Evolutionary conservation across 176 grass and related monocot species (phyloP).

Genomic region (Triticum dicoccoides): DNA sequence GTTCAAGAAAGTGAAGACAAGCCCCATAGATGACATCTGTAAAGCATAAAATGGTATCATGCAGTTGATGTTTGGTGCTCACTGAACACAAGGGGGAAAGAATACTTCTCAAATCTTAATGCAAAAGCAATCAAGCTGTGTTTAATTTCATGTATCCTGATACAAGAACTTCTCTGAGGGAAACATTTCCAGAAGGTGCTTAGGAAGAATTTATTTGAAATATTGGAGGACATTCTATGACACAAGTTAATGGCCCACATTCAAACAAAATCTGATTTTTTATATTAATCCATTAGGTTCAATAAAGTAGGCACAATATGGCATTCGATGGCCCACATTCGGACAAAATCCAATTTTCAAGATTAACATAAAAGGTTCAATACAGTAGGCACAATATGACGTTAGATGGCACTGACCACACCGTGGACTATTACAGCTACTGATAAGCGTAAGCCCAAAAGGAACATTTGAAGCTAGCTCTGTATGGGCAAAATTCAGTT

Average conservation of each 20-base stretch:
- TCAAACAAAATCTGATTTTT: neutral
- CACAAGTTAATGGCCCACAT: neutral
- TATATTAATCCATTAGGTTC: neutral
- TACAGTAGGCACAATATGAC: neutral
- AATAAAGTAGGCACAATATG: neutral
- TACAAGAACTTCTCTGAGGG: neutral
- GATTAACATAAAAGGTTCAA: neutral
- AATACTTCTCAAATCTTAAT: neutral
- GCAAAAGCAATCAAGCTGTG: constrained; percentile 12
- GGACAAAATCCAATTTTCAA: neutral
- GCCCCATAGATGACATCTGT: neutral
- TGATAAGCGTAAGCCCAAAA: constrained; percentile 10
- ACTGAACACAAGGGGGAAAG: neutral
- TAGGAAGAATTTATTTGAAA: neutral
- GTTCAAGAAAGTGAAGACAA: constrained; percentile 33
- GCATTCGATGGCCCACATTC: neutral
- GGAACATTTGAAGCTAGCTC: neutral
- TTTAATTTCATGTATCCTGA: constrained; percentile 5
- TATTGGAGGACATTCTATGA: neutral
- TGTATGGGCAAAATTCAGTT: neutral
- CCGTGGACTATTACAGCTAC: neutral
- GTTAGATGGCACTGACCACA: neutral
- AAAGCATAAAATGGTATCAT: constrained; percentile 1
- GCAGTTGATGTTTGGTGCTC: neutral
- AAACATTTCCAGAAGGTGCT: constrained; percentile 9